These are phyloP conservation scores for Novymonas esmeraldas DNA, from an alignment of 208 protist genomes.

Conservation along the genomic window DNA sequence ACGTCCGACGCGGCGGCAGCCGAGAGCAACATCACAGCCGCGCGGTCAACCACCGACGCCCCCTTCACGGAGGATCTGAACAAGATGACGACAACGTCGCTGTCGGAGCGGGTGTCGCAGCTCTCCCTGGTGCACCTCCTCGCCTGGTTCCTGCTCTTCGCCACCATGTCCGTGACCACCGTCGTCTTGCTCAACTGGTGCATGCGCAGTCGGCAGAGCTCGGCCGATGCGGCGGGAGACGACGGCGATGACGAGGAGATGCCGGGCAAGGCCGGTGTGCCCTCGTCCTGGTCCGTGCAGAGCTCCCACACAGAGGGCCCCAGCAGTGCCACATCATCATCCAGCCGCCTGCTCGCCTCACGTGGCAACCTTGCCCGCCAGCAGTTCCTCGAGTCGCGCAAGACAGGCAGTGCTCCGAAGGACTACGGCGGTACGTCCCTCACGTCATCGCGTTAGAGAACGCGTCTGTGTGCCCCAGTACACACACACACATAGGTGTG, in stretches of 20 bases:
- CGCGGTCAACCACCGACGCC: neutral
- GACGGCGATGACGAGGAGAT: constrained; percentile 32
- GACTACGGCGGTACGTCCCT: constrained; percentile 18
- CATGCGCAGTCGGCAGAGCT: constrained; percentile 34
- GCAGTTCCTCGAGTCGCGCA: constrained; percentile 70
- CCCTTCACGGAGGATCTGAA: constrained; percentile 8
- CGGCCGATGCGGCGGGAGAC: constrained; percentile 9
- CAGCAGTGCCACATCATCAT: constrained; percentile 20
- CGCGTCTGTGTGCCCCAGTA: too few species aligned
- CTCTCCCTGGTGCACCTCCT: constrained; percentile 37
- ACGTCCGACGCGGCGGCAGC: neutral
- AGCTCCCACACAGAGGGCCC: neutral
- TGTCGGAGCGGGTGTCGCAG: constrained; percentile 20
- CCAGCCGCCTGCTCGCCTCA: constrained; percentile 21
- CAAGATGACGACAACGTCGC: constrained; percentile 18
- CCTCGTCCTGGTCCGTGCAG: constrained; percentile 3
- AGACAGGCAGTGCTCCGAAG: constrained; percentile 15
- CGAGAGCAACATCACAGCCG: neutral
- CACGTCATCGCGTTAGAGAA: neutral
- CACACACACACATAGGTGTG: too few species aligned
- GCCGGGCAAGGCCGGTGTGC: constrained; percentile 11
- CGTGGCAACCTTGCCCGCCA: constrained; percentile 68
- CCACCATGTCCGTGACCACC: constrained; percentile 34
- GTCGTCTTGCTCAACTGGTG: constrained; percentile 56
- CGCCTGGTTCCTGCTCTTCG: constrained; percentile 43